These are phyloP conservation scores for Zygosaccharomyces bailii DNA, from an alignment of 805 yeast species.

Conservation along the genomic window DNA sequence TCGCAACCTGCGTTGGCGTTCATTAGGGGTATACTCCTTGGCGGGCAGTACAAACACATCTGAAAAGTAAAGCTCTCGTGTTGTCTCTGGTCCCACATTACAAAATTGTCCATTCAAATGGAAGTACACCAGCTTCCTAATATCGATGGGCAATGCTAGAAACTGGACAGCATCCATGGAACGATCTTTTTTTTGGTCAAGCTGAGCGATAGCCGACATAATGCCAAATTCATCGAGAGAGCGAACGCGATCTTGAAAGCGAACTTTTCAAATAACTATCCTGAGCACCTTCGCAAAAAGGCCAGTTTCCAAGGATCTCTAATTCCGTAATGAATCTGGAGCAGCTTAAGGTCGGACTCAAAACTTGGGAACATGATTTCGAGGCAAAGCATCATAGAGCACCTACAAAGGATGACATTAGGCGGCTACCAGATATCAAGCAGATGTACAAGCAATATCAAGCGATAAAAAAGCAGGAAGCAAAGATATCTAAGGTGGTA, in stretches of 20 bases:
- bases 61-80: constrained; percentile 10
- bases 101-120: constrained; percentile 23
- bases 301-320: not conserved
- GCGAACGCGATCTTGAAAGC: not conserved
- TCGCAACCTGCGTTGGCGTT: constrained; percentile 7
- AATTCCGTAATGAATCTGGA: constrained; percentile 13
- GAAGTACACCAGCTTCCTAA: constrained; percentile 26
- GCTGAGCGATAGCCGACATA: not conserved
- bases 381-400: constrained; percentile 38
- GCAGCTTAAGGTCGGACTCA: constrained; percentile 43
- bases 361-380: constrained; percentile 54
- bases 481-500: not conserved
- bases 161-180: constrained; percentile 19
- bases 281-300: not conserved
- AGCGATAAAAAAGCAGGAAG: constrained; percentile 22
- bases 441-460: constrained; percentile 37
- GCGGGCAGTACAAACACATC: constrained; percentile 7
- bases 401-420: constrained; percentile 50
- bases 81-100: constrained; percentile 9
- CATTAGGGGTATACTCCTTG: constrained; percentile 2
- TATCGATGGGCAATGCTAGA: constrained; percentile 26
- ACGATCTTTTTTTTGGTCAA: not conserved
- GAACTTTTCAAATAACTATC: too few species aligned
- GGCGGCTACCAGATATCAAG: constrained; percentile 37
- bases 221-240: not conserved